These are phyloP conservation scores for Amanita pseudoporphyria DNA, from an alignment of 768 basidiomycete genomes.

Conservation along the genomic window DNA sequence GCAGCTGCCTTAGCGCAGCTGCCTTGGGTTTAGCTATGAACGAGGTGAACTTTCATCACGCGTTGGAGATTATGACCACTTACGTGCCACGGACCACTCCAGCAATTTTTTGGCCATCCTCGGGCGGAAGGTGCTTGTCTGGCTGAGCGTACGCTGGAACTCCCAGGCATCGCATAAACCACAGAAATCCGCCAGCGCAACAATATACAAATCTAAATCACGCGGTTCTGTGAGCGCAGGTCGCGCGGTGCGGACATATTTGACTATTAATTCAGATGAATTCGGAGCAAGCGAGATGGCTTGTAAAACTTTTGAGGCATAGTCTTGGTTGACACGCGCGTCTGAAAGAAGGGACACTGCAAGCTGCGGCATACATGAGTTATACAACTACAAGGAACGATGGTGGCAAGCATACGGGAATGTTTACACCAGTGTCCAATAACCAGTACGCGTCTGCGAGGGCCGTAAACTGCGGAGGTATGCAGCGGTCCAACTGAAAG, in stretches of 20 bases:
- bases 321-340: slow-evolving; percentile 64
- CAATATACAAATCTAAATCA: slow-evolving; percentile 60
- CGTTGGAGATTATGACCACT: slow-evolving; percentile 18
- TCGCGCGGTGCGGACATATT: slow-evolving; percentile 69
- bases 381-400: not conserved
- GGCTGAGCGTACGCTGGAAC: slow-evolving; percentile 62
- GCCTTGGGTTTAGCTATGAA: slow-evolving; percentile 48
- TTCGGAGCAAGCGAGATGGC: slow-evolving; percentile 45
- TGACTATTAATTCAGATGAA: slow-evolving; percentile 48
- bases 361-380: slow-evolving; percentile 29
- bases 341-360: slow-evolving; percentile 71
- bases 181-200: slow-evolving; percentile 54
- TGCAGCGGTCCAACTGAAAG: slow-evolving; percentile 44
- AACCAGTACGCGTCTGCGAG: slow-evolving; percentile 84
- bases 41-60: not conserved
- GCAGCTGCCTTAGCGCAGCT: slow-evolving; percentile 46
- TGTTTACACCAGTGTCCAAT: slow-evolving; percentile 59
- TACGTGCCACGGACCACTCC: slow-evolving; percentile 63
- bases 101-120: slow-evolving; percentile 50
- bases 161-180: slow-evolving; percentile 64
- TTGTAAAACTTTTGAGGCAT: slow-evolving; percentile 68
- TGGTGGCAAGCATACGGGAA: slow-evolving; percentile 39
- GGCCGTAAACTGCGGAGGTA: slow-evolving; percentile 66
- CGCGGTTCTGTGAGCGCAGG: slow-evolving; percentile 59
- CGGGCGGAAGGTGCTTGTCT: slow-evolving; percentile 41